Conservation (phyloP, 257 asterid genomes). For the Paraleonurus japonicus region DNA sequence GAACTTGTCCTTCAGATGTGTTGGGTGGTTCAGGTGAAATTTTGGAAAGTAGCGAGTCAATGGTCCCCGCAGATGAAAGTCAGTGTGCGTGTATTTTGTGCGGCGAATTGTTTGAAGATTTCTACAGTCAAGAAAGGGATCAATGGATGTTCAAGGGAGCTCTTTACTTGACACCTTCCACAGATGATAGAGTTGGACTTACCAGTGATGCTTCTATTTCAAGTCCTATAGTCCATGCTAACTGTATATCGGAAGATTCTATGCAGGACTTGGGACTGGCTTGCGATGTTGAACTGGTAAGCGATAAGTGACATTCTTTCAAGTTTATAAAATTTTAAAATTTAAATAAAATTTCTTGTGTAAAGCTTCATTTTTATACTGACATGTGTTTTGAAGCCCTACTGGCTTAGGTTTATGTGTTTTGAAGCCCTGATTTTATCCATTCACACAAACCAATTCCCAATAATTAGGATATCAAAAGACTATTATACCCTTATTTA, state of each 20-base stretch:
- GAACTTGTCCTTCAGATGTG: conserved; percentile 29
- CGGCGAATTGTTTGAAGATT: conserved; percentile 82
- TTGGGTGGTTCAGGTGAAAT: conserved; percentile 38
- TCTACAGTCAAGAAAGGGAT: conserved; percentile 49
- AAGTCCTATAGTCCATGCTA: conserved; percentile 66
- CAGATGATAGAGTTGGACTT: conserved; percentile 27
- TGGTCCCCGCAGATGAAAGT: conserved; percentile 89
- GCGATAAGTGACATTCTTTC: conserved; percentile 15
- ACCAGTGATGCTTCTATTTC: conserved; percentile 27
- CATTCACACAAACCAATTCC: too few relatives aligned
- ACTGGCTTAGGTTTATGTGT: neutral
- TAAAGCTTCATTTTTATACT: neutral
- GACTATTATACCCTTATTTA: too few relatives aligned
- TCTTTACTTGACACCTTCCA: conserved; percentile 46
- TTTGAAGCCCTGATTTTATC: neutral
- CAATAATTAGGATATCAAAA: too few relatives aligned
- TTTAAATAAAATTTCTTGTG: neutral
- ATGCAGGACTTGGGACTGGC: conserved; percentile 38
- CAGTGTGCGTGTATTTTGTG: conserved; percentile 81
- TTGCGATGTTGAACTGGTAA: conserved; percentile 51
- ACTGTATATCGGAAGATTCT: conserved; percentile 54
- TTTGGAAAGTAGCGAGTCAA: conserved; percentile 38
- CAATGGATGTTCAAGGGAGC: conserved; percentile 91
- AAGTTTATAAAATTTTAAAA: neutral
- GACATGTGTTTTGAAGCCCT: neutral